These are phyloP conservation scores for Ustulina deusta DNA, from an alignment of 2,329 filamentous ascomycete species.

Conservation along the genomic window DNA sequence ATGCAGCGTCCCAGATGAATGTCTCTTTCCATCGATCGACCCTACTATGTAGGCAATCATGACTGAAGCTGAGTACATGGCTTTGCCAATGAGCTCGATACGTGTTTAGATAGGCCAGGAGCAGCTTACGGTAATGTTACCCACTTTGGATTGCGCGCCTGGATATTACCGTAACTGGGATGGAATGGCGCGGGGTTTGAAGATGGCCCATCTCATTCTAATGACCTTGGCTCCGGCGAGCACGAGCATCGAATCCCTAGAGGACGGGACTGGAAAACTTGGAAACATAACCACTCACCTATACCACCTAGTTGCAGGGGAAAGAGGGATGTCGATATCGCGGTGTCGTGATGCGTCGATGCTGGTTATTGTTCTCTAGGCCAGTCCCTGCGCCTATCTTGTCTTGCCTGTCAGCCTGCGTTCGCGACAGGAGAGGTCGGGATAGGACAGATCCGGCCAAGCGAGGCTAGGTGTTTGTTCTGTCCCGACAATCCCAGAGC, in stretches of 20 bases:
- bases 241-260: constrained; percentile 15
- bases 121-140: constrained; percentile 34
- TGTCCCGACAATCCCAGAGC: constrained; percentile 17
- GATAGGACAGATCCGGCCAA: neutral
- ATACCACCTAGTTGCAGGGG: neutral
- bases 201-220: constrained; percentile 33
- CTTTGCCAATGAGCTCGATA: constrained; percentile 1
- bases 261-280: constrained; percentile 3
- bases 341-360: neutral
- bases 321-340: constrained; percentile 7
- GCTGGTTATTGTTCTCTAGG: too few species aligned
- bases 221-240: constrained; percentile 32
- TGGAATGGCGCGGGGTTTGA: constrained; percentile 27
- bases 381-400: neutral
- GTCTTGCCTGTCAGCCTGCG: neutral
- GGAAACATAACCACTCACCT: constrained; percentile 24
- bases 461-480: constrained; percentile 2
- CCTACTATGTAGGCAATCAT: constrained; percentile 7
- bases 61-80: constrained; percentile 11
- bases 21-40: constrained; percentile 4
- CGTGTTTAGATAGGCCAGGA: neutral
- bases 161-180: constrained; percentile 3
- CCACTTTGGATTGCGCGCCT: constrained; percentile 10
- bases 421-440: neutral
- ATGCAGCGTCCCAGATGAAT: neutral